phyloP scores from a whole-genome alignment of 768 basidiomycete genomes.

The Russula virescens region DNA sequence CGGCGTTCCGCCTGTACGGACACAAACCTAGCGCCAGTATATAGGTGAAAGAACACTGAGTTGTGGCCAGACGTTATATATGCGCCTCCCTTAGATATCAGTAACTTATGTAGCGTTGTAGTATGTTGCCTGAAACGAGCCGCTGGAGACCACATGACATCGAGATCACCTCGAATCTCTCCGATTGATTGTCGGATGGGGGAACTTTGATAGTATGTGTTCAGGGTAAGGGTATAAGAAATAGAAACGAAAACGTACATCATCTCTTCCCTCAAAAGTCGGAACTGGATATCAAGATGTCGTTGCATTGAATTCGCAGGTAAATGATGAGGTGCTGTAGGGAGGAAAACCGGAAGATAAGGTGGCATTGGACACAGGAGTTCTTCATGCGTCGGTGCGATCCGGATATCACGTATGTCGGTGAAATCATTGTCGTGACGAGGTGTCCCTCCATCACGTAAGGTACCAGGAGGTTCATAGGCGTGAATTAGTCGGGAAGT shows the following conservation, averaged over 20 bases:
- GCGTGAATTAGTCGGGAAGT: conserved; percentile 28
- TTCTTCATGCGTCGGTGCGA: conserved; percentile 67
- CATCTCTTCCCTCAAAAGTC: too few species aligned
- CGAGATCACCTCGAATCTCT: conserved; percentile 21
- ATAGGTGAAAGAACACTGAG: conserved; percentile 55
- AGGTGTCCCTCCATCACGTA: conserved; percentile 40
- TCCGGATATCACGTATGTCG: conserved; percentile 53
- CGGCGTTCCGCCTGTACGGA: conserved; percentile 45
- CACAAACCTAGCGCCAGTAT: conserved; percentile 47
- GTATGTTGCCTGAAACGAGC: conserved; percentile 12
- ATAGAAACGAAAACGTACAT: conserved; percentile 14
- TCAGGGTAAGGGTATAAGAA: background rate
- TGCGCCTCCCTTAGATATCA: conserved; percentile 51
- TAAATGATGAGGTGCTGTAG: conserved; percentile 58
- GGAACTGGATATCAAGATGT: too few species aligned
- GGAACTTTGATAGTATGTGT: conserved; percentile 2
- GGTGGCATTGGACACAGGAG: conserved; percentile 44
- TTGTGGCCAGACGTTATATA: conserved; percentile 45
- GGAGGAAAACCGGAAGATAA: conserved; percentile 57
- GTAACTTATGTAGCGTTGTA: conserved; percentile 41
- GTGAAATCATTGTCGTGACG: conserved; percentile 71
- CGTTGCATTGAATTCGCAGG: conserved; percentile 55
- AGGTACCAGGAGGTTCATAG: conserved; percentile 52
- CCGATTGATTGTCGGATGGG: conserved; percentile 24
- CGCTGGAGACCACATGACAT: conserved; percentile 12